Conservation (phyloP, 73 alveolate genomes). For the Symbiodinium pilosum region DNA sequence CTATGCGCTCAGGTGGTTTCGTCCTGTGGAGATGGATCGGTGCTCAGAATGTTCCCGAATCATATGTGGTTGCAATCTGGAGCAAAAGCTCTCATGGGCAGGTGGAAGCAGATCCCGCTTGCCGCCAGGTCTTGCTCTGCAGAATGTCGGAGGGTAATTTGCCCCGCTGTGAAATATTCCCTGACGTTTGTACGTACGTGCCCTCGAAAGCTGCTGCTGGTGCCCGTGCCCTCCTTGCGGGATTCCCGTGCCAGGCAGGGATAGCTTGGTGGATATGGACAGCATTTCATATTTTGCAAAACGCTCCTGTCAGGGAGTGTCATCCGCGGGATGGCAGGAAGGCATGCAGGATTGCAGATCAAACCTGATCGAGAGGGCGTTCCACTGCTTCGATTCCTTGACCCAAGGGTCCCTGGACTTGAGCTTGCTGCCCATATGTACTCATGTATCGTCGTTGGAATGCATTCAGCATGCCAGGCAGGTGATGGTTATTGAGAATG, state of each 20-base stretch:
- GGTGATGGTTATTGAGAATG: not conserved
- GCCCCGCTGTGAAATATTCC: not conserved
- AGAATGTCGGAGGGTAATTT: not conserved
- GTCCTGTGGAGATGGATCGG: not conserved
- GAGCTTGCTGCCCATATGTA: not conserved
- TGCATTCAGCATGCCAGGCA: not conserved
- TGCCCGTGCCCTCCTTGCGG: not conserved
- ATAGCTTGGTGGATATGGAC: no score
- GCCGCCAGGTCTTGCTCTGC: not conserved
- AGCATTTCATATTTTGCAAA: no score
- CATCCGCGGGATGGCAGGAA: not conserved
- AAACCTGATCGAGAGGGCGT: not conserved
- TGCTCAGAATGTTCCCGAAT: not conserved
- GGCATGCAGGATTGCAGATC: not conserved
- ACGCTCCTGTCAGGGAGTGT: not conserved
- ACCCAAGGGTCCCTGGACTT: not conserved
- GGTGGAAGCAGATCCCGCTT: not conserved
- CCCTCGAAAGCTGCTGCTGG: not conserved
- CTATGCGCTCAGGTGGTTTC: not conserved
- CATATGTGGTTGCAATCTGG: not conserved
- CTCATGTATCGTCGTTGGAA: no score
- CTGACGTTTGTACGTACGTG: not conserved
- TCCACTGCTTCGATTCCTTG: not conserved
- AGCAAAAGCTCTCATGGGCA: not conserved
- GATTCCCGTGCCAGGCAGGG: slow-evolving; percentile 6